Evolutionary conservation across 495 filamentous ascomycete species (phyloP).

Genomic region (Tuber borchii): DNA sequence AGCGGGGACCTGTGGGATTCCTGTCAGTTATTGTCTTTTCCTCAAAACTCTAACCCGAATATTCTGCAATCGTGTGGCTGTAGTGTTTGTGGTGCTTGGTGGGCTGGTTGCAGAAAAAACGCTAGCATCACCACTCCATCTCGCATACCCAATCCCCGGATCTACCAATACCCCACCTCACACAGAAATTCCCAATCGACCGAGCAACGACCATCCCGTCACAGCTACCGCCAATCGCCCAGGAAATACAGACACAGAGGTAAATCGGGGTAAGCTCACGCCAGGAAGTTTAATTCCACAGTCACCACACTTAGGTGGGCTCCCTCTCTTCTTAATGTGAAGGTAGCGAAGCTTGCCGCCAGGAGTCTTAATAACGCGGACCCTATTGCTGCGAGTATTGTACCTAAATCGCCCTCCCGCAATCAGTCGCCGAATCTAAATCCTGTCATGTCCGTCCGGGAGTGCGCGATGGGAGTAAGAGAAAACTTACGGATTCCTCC

Average conservation of each 20-base stretch:
- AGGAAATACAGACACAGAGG: not conserved
- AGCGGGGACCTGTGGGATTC: constrained; percentile 66
- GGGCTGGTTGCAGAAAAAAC: not conserved
- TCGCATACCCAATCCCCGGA: not conserved
- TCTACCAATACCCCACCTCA: not conserved
- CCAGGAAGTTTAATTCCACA: constrained; percentile 70
- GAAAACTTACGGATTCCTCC: constrained; percentile 78
- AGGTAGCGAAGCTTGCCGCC: constrained; percentile 90
- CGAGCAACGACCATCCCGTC: not conserved
- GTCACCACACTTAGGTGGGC: constrained; percentile 96
- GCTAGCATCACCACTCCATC: not conserved
- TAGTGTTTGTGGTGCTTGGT: not conserved
- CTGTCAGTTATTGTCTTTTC: constrained; percentile 8
- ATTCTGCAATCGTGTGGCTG: not conserved
- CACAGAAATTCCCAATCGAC: not conserved
- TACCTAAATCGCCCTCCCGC: constrained; percentile 52
- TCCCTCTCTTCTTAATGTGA: constrained; percentile 98
- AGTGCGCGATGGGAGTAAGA: constrained; percentile 4
- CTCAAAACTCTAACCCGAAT: not conserved
- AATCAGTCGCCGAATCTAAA: constrained; percentile 10
- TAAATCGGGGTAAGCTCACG: constrained; percentile 27
- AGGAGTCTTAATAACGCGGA: constrained; percentile 91
- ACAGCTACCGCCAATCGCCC: not conserved
- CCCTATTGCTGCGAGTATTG: constrained; percentile 96
- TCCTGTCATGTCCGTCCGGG: constrained; percentile 11